Percentiles rank a stretch among this genome's conserved stretches.
Conservation (phyloP, 2,329 filamentous ascomycete genomes). For the Leptographium flavum region DNA sequence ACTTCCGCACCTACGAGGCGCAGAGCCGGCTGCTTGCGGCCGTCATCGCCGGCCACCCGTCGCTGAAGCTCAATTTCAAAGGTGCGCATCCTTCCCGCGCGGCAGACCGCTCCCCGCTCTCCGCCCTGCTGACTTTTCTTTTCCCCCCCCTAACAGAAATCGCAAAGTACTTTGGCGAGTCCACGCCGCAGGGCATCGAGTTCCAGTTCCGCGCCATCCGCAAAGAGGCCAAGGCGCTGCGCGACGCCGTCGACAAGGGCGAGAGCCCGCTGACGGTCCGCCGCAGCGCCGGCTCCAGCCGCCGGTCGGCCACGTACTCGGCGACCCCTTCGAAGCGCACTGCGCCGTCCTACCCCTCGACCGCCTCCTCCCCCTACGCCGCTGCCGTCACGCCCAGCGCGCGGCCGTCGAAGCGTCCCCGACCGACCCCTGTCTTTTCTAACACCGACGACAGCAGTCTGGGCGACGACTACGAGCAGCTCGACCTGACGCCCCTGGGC, state of each 20-base stretch:
- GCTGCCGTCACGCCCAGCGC: not conserved
- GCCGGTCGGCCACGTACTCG: conserved; percentile 6
- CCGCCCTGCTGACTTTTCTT: conserved; percentile 1
- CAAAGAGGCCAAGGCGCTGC: conserved; percentile 33
- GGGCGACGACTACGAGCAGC: conserved; percentile 16
- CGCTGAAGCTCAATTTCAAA: conserved; percentile 43
- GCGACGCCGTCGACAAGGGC: conserved; percentile 27
- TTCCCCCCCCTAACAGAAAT: conserved; percentile 29
- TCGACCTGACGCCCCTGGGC: conserved; percentile 13
- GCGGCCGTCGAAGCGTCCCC: not conserved
- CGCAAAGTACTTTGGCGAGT: conserved; percentile 44
- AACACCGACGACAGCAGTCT: conserved; percentile 12
- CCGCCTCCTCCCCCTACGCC: no score
- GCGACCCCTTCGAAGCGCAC: conserved; percentile 6
- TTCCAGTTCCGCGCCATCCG: conserved; percentile 47
- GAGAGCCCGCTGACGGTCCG: conserved; percentile 26
- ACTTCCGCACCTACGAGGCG: conserved; percentile 46
- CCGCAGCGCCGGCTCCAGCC: conserved; percentile 16
- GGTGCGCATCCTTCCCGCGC: conserved; percentile 28
- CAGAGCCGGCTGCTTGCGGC: conserved; percentile 46
- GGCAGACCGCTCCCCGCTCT: no score
- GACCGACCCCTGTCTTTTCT: conserved; percentile 2
- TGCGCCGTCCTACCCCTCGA: no score
- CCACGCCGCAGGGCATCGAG: conserved; percentile 40
- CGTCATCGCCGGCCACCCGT: conserved; percentile 41